phyloP scores from a whole-genome alignment of 164 flowering plant species.

The Nelumbo lutea region DNA sequence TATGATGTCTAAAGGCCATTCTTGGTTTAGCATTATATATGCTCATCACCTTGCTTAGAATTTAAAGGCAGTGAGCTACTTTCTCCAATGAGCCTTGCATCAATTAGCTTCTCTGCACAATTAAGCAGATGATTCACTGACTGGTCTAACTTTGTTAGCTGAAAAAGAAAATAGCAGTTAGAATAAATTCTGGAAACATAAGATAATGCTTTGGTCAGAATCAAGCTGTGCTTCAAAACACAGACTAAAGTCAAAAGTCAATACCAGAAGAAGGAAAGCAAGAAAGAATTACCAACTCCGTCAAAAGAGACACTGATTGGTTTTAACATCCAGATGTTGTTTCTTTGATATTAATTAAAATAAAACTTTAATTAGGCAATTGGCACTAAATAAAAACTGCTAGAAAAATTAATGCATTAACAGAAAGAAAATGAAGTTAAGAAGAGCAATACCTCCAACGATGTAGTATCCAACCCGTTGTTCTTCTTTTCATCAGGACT shows the following conservation, averaged over 20 bases:
- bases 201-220: not conserved
- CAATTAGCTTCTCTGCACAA: constrained; percentile 45
- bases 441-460: constrained; percentile 41
- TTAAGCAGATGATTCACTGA: constrained; percentile 46
- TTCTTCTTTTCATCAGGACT: constrained; percentile 13
- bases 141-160: constrained; percentile 36
- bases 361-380: no score
- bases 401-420: not conserved
- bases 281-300: not conserved
- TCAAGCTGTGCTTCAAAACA: not conserved
- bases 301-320: no score
- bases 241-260: no score
- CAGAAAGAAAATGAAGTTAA: not conserved
- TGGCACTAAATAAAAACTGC: no score
- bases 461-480: constrained; percentile 12
- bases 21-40: no score
- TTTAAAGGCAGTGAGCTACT: constrained; percentile 16
- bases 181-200: not conserved
- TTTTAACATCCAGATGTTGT: no score
- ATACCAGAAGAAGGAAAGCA: not conserved
- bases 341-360: no score
- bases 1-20: no score
- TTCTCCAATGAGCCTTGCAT: constrained; percentile 17
- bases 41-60: constrained; percentile 15
- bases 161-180: constrained; percentile 8